Base-by-base conservation (phyloP, 2,329 filamentous ascomycete genomes). In the Verticillium nonalfalfae region DNA sequence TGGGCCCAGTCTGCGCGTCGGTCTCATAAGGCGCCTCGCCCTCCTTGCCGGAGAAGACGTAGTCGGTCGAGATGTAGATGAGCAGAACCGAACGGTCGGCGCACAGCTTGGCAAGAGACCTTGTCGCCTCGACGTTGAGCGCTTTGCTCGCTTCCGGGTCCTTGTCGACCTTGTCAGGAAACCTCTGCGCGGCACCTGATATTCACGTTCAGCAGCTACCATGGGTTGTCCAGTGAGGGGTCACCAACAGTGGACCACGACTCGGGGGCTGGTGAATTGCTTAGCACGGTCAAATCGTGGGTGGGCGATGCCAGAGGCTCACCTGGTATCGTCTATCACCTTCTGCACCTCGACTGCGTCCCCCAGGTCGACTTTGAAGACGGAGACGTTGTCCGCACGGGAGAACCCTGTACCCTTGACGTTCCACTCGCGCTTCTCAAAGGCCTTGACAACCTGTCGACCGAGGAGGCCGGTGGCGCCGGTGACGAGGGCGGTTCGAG, bases 401-500 rank as follows among this genome's bases (percentile, higher is more conserved):
- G 86, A 90, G 71, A 89, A 85, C 15, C 90, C 91, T 3, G 89
- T 89, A 56, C 90, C 90, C 66, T 87, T 86, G 61, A 87, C 85
- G n/a, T 79, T 77, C 85, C 91, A 96, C 40, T 83, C 81, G 35
- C 80, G 82, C 61, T 81, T 75, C 60, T 87, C 79, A 72, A 97
- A 96, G 13, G 84, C 85, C 64, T 83, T 85, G 60, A 88, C 80
- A 11, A 96, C 89, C 73, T 95, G 87, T 54, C 92, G 85, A 57
- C 93, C 93, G 1, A 97, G 83, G 11, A 96, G 82, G 60, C 93
- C 93, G 21, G 90, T 94, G 40, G 91, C 92, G 61, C 93, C 93
- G 7, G 93, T 97, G 60, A 97, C 79, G 33, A 97, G 80, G 10
- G 85, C 91, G 33, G 82, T 87, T 62, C 82, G 75, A 7, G 63